phyloP scores from a whole-genome alignment of 805 yeast species.

The Schwanniomyces sp. region DNA sequence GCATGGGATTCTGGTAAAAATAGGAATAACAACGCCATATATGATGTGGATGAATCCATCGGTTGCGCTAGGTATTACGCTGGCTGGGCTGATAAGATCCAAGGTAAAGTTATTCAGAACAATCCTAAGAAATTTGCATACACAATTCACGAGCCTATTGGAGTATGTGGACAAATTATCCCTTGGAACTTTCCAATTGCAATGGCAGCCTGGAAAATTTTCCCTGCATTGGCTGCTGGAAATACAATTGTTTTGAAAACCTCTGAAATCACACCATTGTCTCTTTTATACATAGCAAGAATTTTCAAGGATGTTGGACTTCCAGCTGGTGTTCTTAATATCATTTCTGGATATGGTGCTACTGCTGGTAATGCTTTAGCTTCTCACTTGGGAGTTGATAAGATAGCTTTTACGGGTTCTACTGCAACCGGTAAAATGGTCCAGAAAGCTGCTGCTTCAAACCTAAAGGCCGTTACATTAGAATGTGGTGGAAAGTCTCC shows the following conservation, averaged over 20 bases:
- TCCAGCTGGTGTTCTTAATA: conserved; percentile 75
- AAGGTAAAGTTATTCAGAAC: conserved; percentile 46
- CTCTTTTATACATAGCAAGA: conserved; percentile 60
- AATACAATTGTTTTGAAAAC: conserved; percentile 71
- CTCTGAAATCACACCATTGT: conserved; percentile 75
- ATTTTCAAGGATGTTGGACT: conserved; percentile 65
- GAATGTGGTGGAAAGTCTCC: conserved; percentile 80
- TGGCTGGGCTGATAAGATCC: conserved; percentile 62
- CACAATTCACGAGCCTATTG: conserved; percentile 60
- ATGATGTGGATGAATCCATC: conserved; percentile 49
- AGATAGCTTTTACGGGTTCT: conserved; percentile 66
- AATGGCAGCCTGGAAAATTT: conserved; percentile 80
- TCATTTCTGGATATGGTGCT: conserved; percentile 68
- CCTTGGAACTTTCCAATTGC: conserved; percentile 51
- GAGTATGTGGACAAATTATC: conserved; percentile 47
- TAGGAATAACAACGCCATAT: conserved; percentile 44
- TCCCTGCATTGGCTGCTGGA: conserved; percentile 82
- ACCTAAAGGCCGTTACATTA: conserved; percentile 62
- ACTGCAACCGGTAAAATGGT: conserved; percentile 66
- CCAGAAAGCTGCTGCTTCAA: conserved; percentile 59
- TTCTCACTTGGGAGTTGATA: conserved; percentile 54
- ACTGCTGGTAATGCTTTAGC: conserved; percentile 71
- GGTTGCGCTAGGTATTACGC: conserved; percentile 53
- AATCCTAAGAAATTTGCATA: conserved; percentile 57
- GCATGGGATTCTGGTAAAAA: conserved; percentile 53